A percentile compares a stretch with the other conserved stretches of the same genome.
Evolutionary conservation across 2,329 filamentous ascomycete species (phyloP).

Genomic region (Coniochaeta hoffmannii): DNA sequence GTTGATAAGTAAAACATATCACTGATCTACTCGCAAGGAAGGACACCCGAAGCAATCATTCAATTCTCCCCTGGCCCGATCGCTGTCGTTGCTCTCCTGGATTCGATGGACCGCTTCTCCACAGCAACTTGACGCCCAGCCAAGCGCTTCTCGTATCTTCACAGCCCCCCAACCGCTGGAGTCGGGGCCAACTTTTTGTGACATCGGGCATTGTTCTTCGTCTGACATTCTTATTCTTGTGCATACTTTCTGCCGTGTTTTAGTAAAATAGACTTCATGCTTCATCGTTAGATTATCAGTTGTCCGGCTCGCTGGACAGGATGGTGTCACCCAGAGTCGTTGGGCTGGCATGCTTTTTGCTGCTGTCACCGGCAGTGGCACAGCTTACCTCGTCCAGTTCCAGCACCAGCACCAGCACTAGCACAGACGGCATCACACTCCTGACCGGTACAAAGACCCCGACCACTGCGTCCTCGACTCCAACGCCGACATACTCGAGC

Average conservation of each 20-base stretch:
- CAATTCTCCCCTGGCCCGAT: no score
- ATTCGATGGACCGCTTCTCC: neutral
- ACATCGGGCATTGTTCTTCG: neutral
- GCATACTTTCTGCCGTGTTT: neutral
- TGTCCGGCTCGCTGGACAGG: neutral
- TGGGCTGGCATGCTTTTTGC: neutral
- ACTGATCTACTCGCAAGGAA: no score
- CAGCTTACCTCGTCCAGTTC: neutral
- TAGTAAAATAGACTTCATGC: neutral
- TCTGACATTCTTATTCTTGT: neutral
- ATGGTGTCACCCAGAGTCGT: conserved; percentile 1
- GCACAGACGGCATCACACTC: conserved; percentile 29
- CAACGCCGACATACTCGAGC: conserved; percentile 37
- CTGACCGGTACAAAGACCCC: conserved; percentile 23
- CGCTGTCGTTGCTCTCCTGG: no score
- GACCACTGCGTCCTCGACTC: conserved; percentile 22
- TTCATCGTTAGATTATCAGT: neutral
- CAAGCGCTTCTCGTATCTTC: neutral
- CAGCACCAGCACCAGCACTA: conserved; percentile 20
- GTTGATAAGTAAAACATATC: no score
- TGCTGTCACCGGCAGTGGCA: neutral
- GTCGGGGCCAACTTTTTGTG: neutral
- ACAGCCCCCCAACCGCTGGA: neutral
- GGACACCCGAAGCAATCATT: no score
- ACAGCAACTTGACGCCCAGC: neutral